A percentile compares a stretch with the other conserved stretches of the same genome.
These are phyloP conservation scores for Dictyostelium capitatum DNA, from an alignment of 78 protist species.

Conservation along the genomic window DNA sequence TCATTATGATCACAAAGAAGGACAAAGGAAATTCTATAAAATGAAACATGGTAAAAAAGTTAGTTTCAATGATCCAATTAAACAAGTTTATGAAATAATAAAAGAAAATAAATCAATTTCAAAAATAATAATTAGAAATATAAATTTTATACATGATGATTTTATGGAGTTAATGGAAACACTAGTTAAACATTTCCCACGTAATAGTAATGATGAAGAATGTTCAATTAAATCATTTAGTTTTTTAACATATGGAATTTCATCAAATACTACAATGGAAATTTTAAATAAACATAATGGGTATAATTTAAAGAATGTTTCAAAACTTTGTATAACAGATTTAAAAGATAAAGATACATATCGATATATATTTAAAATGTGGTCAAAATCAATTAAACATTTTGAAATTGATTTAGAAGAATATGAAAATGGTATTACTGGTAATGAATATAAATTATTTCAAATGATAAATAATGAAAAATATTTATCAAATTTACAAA, in stretches of 20 bases:
- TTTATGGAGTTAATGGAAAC: not conserved
- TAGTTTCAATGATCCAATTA: not conserved
- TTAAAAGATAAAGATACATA: not conserved
- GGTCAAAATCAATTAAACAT: conserved; percentile 3
- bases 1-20: not conserved
- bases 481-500: not conserved
- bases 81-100: not conserved
- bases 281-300: not conserved
- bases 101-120: not conserved
- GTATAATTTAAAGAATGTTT: not conserved
- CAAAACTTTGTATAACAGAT: not conserved
- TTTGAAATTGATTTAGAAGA: not conserved
- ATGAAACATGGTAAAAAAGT: not conserved
- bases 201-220: no score
- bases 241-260: not conserved
- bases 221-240: no score
- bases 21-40: not conserved
- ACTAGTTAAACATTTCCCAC: no score
- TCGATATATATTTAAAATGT: not conserved
- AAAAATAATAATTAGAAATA: not conserved
- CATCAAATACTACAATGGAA: not conserved
- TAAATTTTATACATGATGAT: not conserved
- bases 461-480: no score
- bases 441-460: no score
- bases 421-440: not conserved